These are phyloP conservation scores for Oenanthe javanica DNA, from an alignment of 140 eudicot genomes.

Conservation along the genomic window DNA sequence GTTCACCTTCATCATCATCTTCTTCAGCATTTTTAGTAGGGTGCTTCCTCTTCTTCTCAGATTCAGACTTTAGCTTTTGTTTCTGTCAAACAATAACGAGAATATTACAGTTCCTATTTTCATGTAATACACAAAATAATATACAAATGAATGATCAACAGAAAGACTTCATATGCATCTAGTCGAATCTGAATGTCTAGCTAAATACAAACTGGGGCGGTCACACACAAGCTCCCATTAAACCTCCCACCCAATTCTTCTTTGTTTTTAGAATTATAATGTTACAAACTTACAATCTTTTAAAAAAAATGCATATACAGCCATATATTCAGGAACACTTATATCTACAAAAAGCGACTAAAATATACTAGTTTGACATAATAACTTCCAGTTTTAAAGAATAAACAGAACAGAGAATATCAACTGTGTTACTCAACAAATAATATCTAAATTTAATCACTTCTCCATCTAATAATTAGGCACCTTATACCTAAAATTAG, in stretches of 20 bases:
- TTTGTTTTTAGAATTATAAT: neutral
- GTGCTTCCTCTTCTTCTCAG: constrained; percentile 50
- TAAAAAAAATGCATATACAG: neutral
- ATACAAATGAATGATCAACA: neutral
- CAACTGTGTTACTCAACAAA: neutral
- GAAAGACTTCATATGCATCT: neutral
- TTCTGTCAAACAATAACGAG: constrained; percentile 20
- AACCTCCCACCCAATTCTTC: neutral
- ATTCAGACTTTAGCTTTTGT: constrained; percentile 29
- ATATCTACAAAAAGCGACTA: neutral
- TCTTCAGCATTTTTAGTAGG: neutral
- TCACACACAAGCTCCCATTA: neutral
- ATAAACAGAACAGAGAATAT: neutral
- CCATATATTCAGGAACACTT: neutral
- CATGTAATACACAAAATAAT: neutral
- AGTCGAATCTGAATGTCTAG: neutral
- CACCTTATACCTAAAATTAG: neutral
- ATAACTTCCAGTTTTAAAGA: neutral
- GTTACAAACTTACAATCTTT: neutral
- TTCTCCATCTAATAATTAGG: neutral
- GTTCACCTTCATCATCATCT: constrained; percentile 24
- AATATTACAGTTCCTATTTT: neutral
- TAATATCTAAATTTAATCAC: neutral
- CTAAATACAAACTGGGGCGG: neutral
- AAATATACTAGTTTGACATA: neutral